Evolutionary conservation across 2,329 filamentous ascomycete species (phyloP).

Genomic region (Colletotrichum sp.): DNA sequence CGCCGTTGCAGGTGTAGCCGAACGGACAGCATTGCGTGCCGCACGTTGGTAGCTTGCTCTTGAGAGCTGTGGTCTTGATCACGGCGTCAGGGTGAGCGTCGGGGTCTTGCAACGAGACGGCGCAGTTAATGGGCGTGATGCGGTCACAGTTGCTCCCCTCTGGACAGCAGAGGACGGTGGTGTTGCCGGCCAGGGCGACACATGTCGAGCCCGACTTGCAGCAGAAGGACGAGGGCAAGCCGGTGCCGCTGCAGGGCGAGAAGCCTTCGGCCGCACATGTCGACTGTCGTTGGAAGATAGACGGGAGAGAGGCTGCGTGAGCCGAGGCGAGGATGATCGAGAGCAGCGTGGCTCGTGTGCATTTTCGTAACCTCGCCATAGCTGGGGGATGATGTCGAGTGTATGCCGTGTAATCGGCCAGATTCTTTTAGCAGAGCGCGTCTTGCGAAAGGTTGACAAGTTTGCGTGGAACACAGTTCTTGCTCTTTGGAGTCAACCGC

Average conservation of each 20-base stretch:
- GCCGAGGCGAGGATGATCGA: constrained; percentile 37
- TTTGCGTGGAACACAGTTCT: neutral
- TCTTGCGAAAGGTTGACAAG: neutral
- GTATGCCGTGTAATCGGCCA: neutral
- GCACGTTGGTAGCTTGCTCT: constrained; percentile 61
- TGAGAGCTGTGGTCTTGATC: constrained; percentile 71
- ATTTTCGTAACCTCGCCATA: constrained; percentile 34
- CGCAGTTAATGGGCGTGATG: constrained; percentile 70
- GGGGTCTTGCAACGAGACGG: constrained; percentile 66
- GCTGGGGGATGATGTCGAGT: neutral
- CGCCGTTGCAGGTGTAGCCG: constrained; percentile 67
- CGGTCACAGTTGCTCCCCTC: constrained; percentile 57
- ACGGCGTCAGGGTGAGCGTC: constrained; percentile 59
- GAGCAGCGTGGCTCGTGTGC: constrained; percentile 42
- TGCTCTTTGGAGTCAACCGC: constrained; percentile 1
- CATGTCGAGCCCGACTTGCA: constrained; percentile 63
- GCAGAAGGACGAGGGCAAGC: constrained; percentile 70
- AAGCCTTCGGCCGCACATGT: constrained; percentile 58
- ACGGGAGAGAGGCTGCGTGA: constrained; percentile 42
- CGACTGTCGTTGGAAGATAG: constrained; percentile 47
- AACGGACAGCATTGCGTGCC: constrained; percentile 71
- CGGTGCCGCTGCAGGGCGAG: constrained; percentile 56
- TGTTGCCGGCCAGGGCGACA: constrained; percentile 64
- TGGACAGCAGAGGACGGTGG: constrained; percentile 76
- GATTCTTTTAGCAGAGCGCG: neutral